Evolutionary conservation across 331 rosid genomes (phyloP).

Genomic region (Dryas integrifolia): DNA sequence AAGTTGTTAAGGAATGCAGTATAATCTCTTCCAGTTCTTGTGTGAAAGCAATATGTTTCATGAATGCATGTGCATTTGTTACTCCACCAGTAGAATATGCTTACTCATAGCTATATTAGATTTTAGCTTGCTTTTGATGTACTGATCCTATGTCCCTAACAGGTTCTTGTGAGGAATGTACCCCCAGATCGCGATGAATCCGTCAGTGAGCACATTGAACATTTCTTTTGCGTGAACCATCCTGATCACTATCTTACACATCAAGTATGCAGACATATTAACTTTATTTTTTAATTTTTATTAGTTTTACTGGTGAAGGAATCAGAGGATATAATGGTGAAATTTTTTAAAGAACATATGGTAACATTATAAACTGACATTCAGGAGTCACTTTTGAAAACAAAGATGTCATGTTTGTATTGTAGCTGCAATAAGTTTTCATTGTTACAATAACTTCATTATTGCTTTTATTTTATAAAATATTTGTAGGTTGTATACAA

Average conservation of each 20-base stretch:
- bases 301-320: slow-evolving; percentile 7
- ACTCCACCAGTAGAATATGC: too few species aligned
- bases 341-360: background rate
- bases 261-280: slow-evolving; percentile 47
- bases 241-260: slow-evolving; percentile 84
- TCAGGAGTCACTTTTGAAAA: background rate
- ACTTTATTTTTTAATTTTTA: background rate
- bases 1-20: too few species aligned
- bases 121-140: slow-evolving; percentile 6
- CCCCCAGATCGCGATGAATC: slow-evolving; percentile 92
- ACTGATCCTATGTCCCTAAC: slow-evolving; percentile 21
- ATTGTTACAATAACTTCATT: slow-evolving; percentile 12
- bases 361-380: background rate
- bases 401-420: background rate
- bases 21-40: too few species aligned
- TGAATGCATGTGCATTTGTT: background rate
- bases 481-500: slow-evolving; percentile 63
- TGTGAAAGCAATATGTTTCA: background rate
- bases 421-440: background rate
- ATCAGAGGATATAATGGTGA: background rate
- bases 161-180: slow-evolving; percentile 89
- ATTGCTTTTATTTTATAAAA: slow-evolving; percentile 12
- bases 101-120: slow-evolving; percentile 2
- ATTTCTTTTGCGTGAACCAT: slow-evolving; percentile 89
- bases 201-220: slow-evolving; percentile 81